Base-by-base conservation (phyloP, 2,329 filamentous ascomycete species). In the Magnaporthiopsis incrustans region DNA sequence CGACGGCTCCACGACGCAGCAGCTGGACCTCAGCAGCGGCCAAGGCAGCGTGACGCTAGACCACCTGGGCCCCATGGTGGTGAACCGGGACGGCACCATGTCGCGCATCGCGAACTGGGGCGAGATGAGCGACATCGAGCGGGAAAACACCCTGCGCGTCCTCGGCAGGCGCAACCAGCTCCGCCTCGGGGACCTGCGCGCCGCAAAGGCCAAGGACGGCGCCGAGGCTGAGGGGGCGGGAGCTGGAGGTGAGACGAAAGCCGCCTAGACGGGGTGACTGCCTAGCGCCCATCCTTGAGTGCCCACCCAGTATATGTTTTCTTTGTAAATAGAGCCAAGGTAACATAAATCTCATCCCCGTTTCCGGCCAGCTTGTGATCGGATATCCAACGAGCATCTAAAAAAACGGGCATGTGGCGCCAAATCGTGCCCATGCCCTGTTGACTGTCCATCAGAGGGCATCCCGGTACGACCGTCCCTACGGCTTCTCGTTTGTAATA, bases 81-180 rank as follows among this genome's bases (percentile, higher is more conserved):
- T 92, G 64, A 89, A 91, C 73, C 78, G 80, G 66, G 88, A 93
- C 73, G 90, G 90, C 26, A 87, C 87, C 11, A 74, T 92, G 68
- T 86, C 86, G 64, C 82, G 89, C 44, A 89, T 93, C 69, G 76
- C 81, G 50, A 92, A 93, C 73, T 93, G 89, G 89, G 79, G 77
- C 11, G 78, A 86, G 67, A 91, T 92, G 89, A 82, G 83, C 2
- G 84, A 85, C 32, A 80, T 85, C 8, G 89, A 92, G 79, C 81
- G 79, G 72, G 76, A 83, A 72, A 89, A 86, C 70, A 90, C 89
- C 53, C 68, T 92, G 72, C 79, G 86, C 59, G 76, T 91, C 60
- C 71, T 93, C 69, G 84, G 85, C 12, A 88, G 85, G 79, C 79
- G 90, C 71, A 92, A 93, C 72, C 81, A 87, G 77, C 68, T 81